phyloP scores from a whole-genome alignment of 2,329 filamentous ascomycete species.

The Ophiostoma angusticollis region DNA sequence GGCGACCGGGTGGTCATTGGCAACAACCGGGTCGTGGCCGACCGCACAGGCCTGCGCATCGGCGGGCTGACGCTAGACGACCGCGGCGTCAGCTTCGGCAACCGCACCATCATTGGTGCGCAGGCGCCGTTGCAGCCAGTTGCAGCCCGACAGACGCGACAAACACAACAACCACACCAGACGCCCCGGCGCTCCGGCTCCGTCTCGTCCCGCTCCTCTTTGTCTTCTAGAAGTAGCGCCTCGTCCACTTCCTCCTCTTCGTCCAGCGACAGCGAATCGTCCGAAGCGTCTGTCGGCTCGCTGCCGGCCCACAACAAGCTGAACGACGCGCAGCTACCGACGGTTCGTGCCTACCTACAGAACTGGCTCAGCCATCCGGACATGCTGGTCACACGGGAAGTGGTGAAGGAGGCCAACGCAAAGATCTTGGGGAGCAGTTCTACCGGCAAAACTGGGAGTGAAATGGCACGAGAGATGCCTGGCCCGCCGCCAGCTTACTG shows the following conservation, averaged over 20 bases:
- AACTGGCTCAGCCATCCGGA: constrained; percentile 39
- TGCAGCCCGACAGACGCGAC: background rate
- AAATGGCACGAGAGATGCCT: background rate
- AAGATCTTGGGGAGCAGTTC: too few relatives aligned
- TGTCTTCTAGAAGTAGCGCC: constrained; percentile 22
- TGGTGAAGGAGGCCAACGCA: constrained; percentile 25
- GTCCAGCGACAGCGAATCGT: constrained; percentile 24
- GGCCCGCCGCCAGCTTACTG: background rate
- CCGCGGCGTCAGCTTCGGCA: constrained; percentile 18
- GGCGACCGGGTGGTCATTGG: constrained; percentile 31
- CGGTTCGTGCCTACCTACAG: constrained; percentile 30
- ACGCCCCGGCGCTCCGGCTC: constrained; percentile 1
- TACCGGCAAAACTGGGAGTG: background rate
- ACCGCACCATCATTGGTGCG: constrained; percentile 15
- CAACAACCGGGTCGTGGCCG: constrained; percentile 29
- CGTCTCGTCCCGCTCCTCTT: constrained; percentile 4
- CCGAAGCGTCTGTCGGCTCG: constrained; percentile 34
- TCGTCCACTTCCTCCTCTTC: constrained; percentile 24
- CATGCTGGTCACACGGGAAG: constrained; percentile 32
- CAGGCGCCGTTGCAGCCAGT: background rate
- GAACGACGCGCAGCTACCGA: constrained; percentile 33
- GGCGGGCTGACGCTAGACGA: constrained; percentile 30
- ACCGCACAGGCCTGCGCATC: constrained; percentile 33
- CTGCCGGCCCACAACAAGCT: constrained; percentile 42
- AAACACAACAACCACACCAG: background rate